Conservation (phyloP, 2,329 filamentous ascomycete species). For the Fusarium clavum region DNA sequence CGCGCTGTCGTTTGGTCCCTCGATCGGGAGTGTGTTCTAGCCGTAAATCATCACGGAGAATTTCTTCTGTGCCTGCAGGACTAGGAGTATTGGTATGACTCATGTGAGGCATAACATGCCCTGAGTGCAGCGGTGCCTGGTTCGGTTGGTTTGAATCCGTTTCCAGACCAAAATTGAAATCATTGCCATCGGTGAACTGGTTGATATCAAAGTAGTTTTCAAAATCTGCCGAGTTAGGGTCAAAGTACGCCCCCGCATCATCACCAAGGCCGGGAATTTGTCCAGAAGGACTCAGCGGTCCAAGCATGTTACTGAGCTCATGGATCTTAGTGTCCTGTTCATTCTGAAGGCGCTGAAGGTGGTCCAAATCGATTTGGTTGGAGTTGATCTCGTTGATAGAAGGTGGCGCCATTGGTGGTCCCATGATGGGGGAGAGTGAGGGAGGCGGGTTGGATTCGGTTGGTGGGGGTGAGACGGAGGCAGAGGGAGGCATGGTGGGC, state of each 20-base stretch:
- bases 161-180: constrained; percentile 65
- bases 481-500: constrained; percentile 37
- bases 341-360: constrained; percentile 80
- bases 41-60: constrained; percentile 57
- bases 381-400: constrained; percentile 73
- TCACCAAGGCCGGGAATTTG: constrained; percentile 77
- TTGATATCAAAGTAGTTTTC: constrained; percentile 64
- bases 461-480: constrained; percentile 45
- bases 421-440: constrained; percentile 64
- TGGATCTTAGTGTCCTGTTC: constrained; percentile 83
- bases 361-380: constrained; percentile 80
- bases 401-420: constrained; percentile 57
- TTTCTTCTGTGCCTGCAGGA: constrained; percentile 63
- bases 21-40: constrained; percentile 43
- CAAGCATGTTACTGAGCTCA: constrained; percentile 77
- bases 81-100: constrained; percentile 56
- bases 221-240: constrained; percentile 57
- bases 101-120: constrained; percentile 14
- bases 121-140: constrained; percentile 51
- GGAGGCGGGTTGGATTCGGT: constrained; percentile 45
- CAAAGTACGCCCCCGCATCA: constrained; percentile 53
- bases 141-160: constrained; percentile 45
- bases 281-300: constrained; percentile 83
- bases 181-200: constrained; percentile 58
- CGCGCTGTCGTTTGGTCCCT: constrained; percentile 55